Evolutionary conservation across 2,329 filamentous ascomycete genomes (phyloP).

Genomic region (Trichoderma asperellum): DNA sequence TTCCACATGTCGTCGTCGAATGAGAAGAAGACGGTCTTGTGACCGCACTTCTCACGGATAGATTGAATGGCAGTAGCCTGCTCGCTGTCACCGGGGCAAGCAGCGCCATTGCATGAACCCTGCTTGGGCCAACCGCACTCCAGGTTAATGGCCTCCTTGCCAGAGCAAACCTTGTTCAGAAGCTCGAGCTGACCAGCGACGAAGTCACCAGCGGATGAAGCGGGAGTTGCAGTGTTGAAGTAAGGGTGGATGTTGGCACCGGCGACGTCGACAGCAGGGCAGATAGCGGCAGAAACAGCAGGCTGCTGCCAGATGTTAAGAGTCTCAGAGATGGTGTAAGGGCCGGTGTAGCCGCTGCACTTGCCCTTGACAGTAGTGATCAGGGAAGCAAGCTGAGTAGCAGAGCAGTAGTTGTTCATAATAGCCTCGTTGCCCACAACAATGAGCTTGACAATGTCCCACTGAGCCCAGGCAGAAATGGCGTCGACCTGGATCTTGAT

Average conservation of each 20-base stretch:
- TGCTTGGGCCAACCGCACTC: conserved; percentile 87
- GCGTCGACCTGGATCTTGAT: conserved; percentile 74
- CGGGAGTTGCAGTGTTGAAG: conserved; percentile 76
- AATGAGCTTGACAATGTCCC: conserved; percentile 76
- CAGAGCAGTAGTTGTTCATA: conserved; percentile 71
- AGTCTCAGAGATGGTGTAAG: conserved; percentile 84
- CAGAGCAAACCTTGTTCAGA: conserved; percentile 70
- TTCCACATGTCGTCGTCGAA: conserved; percentile 85
- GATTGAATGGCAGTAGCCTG: conserved; percentile 74
- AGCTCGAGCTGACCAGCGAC: conserved; percentile 72
- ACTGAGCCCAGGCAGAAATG: conserved; percentile 74
- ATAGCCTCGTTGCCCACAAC: conserved; percentile 92
- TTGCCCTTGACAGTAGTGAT: conserved; percentile 67
- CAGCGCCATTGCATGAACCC: conserved; percentile 72
- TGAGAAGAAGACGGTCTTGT: conserved; percentile 79
- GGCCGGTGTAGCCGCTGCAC: conserved; percentile 75
- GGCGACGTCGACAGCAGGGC: conserved; percentile 74
- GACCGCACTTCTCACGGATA: conserved; percentile 68
- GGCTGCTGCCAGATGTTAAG: conserved; percentile 74
- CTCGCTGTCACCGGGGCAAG: conserved; percentile 67
- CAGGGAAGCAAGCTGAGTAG: conserved; percentile 68
- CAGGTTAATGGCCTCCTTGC: conserved; percentile 76
- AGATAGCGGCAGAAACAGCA: conserved; percentile 63
- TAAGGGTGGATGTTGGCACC: conserved; percentile 90
- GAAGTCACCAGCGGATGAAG: conserved; percentile 73